Evolutionary conservation across 2,329 filamentous ascomycete species (phyloP), one percentile per base, ranked within the genome.

Genomic region (Corinectria fuckeliana): DNA sequence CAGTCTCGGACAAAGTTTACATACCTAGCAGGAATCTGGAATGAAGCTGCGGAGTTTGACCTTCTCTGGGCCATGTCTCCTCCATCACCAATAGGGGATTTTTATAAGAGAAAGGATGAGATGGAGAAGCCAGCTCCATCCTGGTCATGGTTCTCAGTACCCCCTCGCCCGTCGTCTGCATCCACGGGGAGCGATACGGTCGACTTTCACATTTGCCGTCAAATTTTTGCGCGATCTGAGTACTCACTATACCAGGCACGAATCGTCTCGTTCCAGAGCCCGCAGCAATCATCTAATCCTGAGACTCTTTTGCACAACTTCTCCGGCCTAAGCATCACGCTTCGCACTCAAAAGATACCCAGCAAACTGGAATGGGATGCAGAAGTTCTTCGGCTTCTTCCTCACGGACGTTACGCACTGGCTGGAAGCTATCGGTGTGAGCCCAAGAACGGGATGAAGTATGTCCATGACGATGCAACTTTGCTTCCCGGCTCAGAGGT

Each of bases 131-230:
- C 26, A 2, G 30, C 39, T 25, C 56, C 56, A 5, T 51, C 38
- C 9, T 61, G 59, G 59, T 59, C 56, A 7, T 61, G 50, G 56
- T 56, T 61, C 34, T 47, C 55, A 5, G 59, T 61, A 0, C 59
- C 59, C 4, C 23, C 54, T 1, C 16, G 13, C 2, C 48, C 36
- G 1, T n/a, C 36, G 5, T 41, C 38, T 6, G 34, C 41, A 4
- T 20, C 48, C 3, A 34, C 36, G 14, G 14, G 20, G 5, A 44
- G 32, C 2, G 55, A 61, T 21, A 55, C 55, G 1, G 36, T 61
- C 4, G 50, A 51, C 45, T 61, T 54, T n/a, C 50, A 45, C 14
- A 47, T 58, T 3, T 28, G 49, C 26, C n/a, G 44, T 0, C 30
- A 44, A 26, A 47, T 61, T 25, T 54, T 47, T 11, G 42, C 30